Conservation (phyloP, 2,329 filamentous ascomycete genomes). For the Claviceps spartinae region DNA sequence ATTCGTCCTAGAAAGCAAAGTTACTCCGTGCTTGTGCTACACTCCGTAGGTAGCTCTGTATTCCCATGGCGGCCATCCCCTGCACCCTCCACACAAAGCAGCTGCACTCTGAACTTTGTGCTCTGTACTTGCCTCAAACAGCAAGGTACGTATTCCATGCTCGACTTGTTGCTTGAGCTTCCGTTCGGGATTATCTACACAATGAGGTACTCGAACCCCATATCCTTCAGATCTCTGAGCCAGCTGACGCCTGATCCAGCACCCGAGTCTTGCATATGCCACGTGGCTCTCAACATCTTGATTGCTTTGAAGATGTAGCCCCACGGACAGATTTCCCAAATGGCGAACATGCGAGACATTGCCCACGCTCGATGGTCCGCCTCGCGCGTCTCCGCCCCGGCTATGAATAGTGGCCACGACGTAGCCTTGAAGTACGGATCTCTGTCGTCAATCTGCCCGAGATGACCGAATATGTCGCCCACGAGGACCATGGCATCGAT, state of each 20-base stretch:
- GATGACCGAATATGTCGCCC: conserved; percentile 34
- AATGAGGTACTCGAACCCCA: conserved; percentile 32
- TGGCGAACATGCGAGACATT: conserved; percentile 31
- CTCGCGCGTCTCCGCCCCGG: conserved; percentile 39
- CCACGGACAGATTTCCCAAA: conserved; percentile 34
- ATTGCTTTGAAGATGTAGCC: conserved; percentile 37
- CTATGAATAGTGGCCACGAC: conserved; percentile 46
- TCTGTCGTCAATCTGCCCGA: conserved; percentile 31
- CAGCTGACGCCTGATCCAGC: conserved; percentile 20
- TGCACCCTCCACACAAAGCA: too few relatives aligned
- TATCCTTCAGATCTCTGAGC: conserved; percentile 29
- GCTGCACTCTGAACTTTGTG: too few relatives aligned
- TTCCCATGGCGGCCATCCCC: neutral
- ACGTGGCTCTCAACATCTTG: conserved; percentile 34
- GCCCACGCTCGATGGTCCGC: conserved; percentile 34
- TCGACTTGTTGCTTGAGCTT: neutral
- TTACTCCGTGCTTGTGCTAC: too few relatives aligned
- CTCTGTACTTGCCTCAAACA: too few relatives aligned
- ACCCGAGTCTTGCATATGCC: conserved; percentile 27
- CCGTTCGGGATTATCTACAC: conserved; percentile 18
- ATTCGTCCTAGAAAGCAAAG: too few relatives aligned
- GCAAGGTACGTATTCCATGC: too few relatives aligned
- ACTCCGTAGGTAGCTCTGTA: neutral
- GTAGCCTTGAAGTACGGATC: conserved; percentile 45
- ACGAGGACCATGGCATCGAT: conserved; percentile 33